These are phyloP conservation scores for Microbotryum lychnidis-dioicae DNA, from an alignment of 1,284 basidiomycete species.

Conservation along the genomic window DNA sequence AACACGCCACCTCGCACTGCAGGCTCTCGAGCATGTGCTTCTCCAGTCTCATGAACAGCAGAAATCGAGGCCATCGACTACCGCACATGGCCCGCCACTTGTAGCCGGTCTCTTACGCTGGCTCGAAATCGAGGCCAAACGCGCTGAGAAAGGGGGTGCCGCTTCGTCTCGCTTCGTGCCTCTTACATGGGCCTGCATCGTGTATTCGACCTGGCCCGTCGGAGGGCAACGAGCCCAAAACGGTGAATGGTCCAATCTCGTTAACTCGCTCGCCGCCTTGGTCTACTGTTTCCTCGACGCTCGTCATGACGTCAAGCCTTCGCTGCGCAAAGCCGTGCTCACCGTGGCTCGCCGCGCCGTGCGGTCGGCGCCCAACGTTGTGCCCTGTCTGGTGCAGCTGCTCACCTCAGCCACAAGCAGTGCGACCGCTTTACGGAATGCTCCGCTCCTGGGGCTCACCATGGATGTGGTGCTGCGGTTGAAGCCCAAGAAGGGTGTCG, in stretches of 20 bases:
- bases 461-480: conserved; percentile 36
- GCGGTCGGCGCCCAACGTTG: conserved; percentile 36
- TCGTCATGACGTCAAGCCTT: conserved; percentile 50
- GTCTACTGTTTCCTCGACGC: conserved; percentile 53
- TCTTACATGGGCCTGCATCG: conserved; percentile 60
- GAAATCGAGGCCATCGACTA: conserved; percentile 15
- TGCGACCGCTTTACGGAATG: conserved; percentile 11
- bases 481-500: conserved; percentile 27
- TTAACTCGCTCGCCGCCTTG: conserved; percentile 51
- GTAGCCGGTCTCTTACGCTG: conserved; percentile 58
- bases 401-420: conserved; percentile 22
- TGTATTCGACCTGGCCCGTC: conserved; percentile 46
- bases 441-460: conserved; percentile 32
- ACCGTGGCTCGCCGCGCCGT: conserved; percentile 56
- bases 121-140: conserved; percentile 57
- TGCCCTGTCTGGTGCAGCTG: conserved; percentile 16
- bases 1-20: conserved; percentile 53
- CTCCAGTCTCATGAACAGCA: conserved; percentile 44
- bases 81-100: no score
- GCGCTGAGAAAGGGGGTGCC: conserved; percentile 32
- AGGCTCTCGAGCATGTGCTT: conserved; percentile 57
- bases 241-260: conserved; percentile 46
- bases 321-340: conserved; percentile 55
- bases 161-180: conserved; percentile 56
- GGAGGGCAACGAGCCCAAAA: conserved; percentile 37